Base-by-base conservation (phyloP, 2,329 filamentous ascomycete species). In the Plenodomus tracheiphilus region DNA sequence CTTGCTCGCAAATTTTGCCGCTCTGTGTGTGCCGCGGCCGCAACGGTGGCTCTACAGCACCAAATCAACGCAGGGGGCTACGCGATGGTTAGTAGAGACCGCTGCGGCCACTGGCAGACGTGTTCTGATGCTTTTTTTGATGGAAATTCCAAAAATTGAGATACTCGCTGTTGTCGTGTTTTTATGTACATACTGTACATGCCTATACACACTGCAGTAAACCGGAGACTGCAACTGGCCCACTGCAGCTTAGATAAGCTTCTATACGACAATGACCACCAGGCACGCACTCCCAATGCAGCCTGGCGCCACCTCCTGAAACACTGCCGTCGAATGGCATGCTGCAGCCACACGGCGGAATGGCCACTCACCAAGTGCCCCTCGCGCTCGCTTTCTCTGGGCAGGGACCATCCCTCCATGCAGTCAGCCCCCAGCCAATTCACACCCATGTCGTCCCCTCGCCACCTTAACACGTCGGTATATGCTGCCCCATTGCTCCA, bases 391-490 rank as follows among this genome's bases (percentile, higher is more conserved):
- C 21, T 32, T 28, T 20, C 34, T 17, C n/a, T n/a, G n/a, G 42
- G 30, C 51, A 48, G 42, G 50, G 41, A 48, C 39, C 21, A 20
- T 15, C 35, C 28, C 28, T 32, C 8, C 28, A 15, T 41, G 20
- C 30, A 39, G 28, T 39, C 25, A 16, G 21, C 20, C 43, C 22
- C 25, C 28, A 34, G 22, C 42, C 25, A 37, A 34, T 35, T 32
- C 28, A 11, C 4, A 32, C 28, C 28, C 28, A 32, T 32, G 28
- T 32, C 28, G 28, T 19, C 43, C 11, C 16, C 17, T 18, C 40
- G 43, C 46, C 46, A 43, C 48, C 18, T 47, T 49, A 47, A 37
- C 44, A 42, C 41, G 37, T 46, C 42, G 43, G 46, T 41, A 47
- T 46, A 39, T 8, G 6, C 6, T 11, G 28, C 9, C 28, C 28